Conservation (phyloP, 2,329 filamentous ascomycete species). For the Alternaria incomplexa region DNA sequence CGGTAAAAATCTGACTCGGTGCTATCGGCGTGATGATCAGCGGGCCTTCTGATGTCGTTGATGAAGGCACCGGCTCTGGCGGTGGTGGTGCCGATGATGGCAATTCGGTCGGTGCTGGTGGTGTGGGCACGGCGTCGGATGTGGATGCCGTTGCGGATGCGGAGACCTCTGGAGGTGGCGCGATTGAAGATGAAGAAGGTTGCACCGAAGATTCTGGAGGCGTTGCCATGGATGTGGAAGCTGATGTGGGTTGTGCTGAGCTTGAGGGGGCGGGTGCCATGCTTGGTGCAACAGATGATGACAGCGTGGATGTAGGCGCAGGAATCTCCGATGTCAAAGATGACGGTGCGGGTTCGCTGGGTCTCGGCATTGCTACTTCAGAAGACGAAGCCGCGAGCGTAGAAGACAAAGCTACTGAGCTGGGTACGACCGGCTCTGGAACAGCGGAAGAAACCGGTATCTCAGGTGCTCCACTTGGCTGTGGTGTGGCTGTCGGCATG, state of each 20-base stretch:
- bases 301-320: neutral
- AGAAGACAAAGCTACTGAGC: neutral
- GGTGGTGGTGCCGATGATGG: constrained; percentile 3
- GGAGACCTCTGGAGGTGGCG: neutral
- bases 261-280: neutral
- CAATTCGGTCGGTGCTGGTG: neutral
- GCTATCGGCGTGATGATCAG: constrained; percentile 44
- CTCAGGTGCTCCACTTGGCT: constrained; percentile 5
- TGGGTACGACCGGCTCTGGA: neutral
- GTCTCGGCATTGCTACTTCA: neutral
- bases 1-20: constrained; percentile 40
- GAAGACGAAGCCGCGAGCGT: neutral
- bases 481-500: constrained; percentile 6
- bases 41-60: constrained; percentile 29
- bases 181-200: neutral
- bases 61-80: constrained; percentile 3
- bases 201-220: neutral
- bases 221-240: neutral
- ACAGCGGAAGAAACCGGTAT: neutral
- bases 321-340: neutral
- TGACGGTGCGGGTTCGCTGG: neutral
- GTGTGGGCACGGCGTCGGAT: neutral
- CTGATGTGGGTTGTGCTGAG: neutral
- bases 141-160: neutral
- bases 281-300: neutral